phyloP scores from a whole-genome alignment of 495 filamentous ascomycete species.

The Penicillium manginii region DNA sequence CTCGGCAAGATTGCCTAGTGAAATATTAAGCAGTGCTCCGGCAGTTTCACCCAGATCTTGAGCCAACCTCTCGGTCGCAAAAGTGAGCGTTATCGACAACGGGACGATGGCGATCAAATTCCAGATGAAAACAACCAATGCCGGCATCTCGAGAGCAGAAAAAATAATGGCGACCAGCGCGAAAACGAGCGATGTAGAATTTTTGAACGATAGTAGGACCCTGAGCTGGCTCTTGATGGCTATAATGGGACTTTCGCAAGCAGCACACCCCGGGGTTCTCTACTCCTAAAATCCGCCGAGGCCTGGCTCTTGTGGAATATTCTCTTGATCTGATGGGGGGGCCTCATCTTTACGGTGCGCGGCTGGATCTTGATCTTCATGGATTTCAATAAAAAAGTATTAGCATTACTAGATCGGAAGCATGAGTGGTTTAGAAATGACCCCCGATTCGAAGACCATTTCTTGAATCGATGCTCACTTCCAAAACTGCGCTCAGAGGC shows the following conservation, averaged over 20 bases:
- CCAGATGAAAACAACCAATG: conserved; percentile 23
- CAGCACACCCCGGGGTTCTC: neutral
- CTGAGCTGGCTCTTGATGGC: conserved; percentile 4
- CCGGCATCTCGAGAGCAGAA: conserved; percentile 4
- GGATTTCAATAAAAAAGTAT: neutral
- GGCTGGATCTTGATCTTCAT: neutral
- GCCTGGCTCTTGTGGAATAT: conserved; percentile 4
- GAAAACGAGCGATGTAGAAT: conserved; percentile 8
- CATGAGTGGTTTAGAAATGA: neutral
- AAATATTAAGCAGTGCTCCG: conserved; percentile 30
- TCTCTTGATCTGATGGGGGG: conserved; percentile 3
- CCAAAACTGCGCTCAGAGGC: conserved; percentile 1
- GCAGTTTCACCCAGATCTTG: conserved; percentile 24
- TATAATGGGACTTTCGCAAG: conserved; percentile 5
- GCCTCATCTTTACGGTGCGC: conserved; percentile 6
- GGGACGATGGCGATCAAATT: conserved; percentile 35
- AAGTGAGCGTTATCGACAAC: conserved; percentile 23
- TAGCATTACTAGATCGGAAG: conserved; percentile 3
- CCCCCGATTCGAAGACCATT: conserved; percentile 4
- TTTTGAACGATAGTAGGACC: conserved; percentile 3
- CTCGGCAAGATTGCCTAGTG: conserved; percentile 28
- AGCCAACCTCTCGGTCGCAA: conserved; percentile 29
- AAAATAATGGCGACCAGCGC: conserved; percentile 9
- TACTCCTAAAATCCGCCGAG: conserved; percentile 2
- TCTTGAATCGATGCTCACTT: conserved; percentile 4